Percentiles rank a stretch among this genome's conserved stretches.
phyloP scores from a whole-genome alignment of 305 asterid species.

The Fraxinus velutina region DNA sequence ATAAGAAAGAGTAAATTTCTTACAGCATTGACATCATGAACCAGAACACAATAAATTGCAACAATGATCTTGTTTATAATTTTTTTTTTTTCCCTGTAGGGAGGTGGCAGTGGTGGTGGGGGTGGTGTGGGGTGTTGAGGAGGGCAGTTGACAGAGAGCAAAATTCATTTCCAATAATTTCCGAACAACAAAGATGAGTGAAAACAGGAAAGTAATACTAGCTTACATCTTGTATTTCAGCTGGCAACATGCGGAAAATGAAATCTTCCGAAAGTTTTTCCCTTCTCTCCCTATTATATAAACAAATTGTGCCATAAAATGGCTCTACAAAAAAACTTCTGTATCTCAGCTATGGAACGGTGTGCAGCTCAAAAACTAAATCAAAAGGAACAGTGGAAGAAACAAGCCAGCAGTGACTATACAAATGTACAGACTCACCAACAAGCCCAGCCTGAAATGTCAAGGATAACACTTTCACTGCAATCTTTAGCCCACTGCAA shows the following conservation, averaged over 20 bases:
- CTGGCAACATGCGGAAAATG: constrained; percentile 66
- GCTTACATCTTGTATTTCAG: constrained; percentile 83
- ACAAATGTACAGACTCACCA: constrained; percentile 66
- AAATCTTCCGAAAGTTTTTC: constrained; percentile 98
- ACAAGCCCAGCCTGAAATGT: constrained; percentile 92
- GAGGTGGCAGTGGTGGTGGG: not conserved
- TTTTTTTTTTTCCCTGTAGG: not conserved
- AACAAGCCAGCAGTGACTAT: constrained; percentile 10
- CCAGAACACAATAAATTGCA: constrained; percentile 15
- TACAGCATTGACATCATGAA: not conserved
- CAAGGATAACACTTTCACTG: constrained; percentile 88
- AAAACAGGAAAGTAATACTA: constrained; percentile 17
- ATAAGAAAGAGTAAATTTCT: constrained; percentile 24
- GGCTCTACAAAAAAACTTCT: constrained; percentile 87
- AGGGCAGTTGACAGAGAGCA: constrained; percentile 3
- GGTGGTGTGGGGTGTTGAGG: not conserved
- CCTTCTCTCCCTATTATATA: constrained; percentile 99
- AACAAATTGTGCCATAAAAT: constrained; percentile 91
- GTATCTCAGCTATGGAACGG: constrained; percentile 51
- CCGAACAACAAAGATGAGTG: constrained; percentile 15
- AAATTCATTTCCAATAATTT: not conserved
- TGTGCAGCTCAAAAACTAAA: constrained; percentile 16
- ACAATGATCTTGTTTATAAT: not conserved
- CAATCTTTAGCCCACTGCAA: constrained; percentile 91
- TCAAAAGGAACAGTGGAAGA: constrained; percentile 20